These are phyloP conservation scores for Brassica balearica DNA, from an alignment of 441 rosid species.

Conservation along the genomic window DNA sequence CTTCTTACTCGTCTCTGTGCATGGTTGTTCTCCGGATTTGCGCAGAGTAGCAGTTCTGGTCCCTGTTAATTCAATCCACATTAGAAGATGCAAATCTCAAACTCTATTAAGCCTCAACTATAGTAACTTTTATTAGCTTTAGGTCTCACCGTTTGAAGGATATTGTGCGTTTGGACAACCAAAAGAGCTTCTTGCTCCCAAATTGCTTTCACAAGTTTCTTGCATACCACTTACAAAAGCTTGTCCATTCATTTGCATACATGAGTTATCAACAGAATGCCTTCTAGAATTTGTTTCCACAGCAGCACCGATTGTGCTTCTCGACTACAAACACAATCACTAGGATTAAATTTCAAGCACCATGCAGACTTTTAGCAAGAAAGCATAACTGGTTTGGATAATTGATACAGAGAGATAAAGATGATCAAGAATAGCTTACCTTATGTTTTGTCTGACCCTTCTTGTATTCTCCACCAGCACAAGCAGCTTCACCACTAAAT, in stretches of 20 bases:
- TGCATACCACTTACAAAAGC: constrained; percentile 38
- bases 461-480: constrained; percentile 37
- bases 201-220: constrained; percentile 45
- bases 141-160: constrained; percentile 44
- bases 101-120: constrained; percentile 31
- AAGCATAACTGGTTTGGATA: neutral
- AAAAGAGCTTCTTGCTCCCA: constrained; percentile 49
- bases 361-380: constrained; percentile 19
- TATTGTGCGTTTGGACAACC: constrained; percentile 42
- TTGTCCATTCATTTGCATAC: constrained; percentile 46
- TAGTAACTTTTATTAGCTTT: constrained; percentile 23
- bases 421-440: constrained; percentile 41
- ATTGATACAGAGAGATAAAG: neutral
- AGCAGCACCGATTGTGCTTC: constrained; percentile 43
- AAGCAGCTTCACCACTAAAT: constrained; percentile 42
- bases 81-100: constrained; percentile 32
- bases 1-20: constrained; percentile 51
- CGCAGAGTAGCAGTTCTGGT: constrained; percentile 42
- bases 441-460: constrained; percentile 51
- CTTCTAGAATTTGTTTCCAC: constrained; percentile 50
- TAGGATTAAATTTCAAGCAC: constrained; percentile 28
- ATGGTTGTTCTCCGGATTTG: constrained; percentile 51
- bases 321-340: constrained; percentile 49
- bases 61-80: constrained; percentile 41
- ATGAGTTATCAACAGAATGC: constrained; percentile 46